Evolutionary conservation across 2,329 filamentous ascomycete genomes (phyloP).

Genomic region (Fusarium tjaetaba): DNA sequence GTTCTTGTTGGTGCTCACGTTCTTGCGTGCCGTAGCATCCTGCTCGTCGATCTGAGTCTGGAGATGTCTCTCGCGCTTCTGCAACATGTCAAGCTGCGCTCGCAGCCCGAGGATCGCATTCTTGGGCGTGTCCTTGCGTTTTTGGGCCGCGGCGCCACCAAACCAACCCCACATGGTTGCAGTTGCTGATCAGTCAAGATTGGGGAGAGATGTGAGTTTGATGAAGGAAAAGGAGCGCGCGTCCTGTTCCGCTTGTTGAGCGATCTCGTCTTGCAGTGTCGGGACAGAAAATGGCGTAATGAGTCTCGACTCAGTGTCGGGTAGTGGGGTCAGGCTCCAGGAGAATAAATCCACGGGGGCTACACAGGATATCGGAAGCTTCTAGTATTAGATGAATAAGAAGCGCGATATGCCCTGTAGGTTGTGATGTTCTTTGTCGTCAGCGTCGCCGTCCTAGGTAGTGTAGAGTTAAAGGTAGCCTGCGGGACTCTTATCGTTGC

Average conservation of each 20-base stretch:
- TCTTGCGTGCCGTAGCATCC: slow-evolving; percentile 87
- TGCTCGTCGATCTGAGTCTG: slow-evolving; percentile 94
- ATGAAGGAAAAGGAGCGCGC: slow-evolving; percentile 15
- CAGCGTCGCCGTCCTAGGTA: slow-evolving; percentile 34
- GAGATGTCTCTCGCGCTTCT: slow-evolving; percentile 93
- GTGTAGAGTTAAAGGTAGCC: slow-evolving; percentile 33
- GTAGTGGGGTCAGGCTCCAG: slow-evolving; percentile 44
- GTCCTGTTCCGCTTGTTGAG: slow-evolving; percentile 23
- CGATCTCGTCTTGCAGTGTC: slow-evolving; percentile 19
- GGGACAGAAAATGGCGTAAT: slow-evolving; percentile 40
- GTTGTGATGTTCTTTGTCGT: slow-evolving; percentile 27
- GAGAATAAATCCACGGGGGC: neutral
- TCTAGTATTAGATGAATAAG: neutral
- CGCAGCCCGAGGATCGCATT: slow-evolving; percentile 92
- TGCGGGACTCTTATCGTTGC: slow-evolving; percentile 45
- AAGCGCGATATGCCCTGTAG: neutral
- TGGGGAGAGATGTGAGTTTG: neutral
- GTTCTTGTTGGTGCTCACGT: slow-evolving; percentile 86
- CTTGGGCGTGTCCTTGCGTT: slow-evolving; percentile 94
- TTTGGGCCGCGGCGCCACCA: slow-evolving; percentile 82
- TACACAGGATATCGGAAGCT: neutral
- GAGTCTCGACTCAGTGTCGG: slow-evolving; percentile 28
- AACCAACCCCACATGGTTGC: slow-evolving; percentile 85
- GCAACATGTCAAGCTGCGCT: slow-evolving; percentile 94
- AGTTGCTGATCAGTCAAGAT: slow-evolving; percentile 14